Percentiles rank a stretch among this genome's conserved stretches.
These are phyloP conservation scores for Neltuma alba DNA, from an alignment of 306 rosid species.

Conservation along the genomic window DNA sequence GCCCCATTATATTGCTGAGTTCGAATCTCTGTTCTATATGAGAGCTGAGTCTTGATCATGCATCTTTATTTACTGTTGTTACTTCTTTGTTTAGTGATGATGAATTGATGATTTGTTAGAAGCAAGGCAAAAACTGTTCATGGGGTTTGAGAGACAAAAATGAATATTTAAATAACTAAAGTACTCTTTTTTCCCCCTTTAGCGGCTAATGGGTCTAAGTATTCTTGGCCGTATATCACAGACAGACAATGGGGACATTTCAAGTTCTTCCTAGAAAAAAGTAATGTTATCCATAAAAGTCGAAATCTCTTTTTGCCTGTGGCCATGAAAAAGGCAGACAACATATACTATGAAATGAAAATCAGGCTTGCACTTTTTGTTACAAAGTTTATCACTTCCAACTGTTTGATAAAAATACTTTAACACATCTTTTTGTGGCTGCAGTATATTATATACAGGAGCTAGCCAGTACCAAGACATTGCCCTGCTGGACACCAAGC, in stretches of 20 bases:
- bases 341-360: slow-evolving; percentile 21
- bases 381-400: slow-evolving; percentile 28
- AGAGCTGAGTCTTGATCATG: not conserved
- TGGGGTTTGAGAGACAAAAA: slow-evolving; percentile 38
- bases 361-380: slow-evolving; percentile 5
- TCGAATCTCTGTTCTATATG: not conserved
- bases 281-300: slow-evolving; percentile 43
- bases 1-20: not conserved
- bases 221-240: slow-evolving; percentile 25
- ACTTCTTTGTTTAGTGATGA: slow-evolving; percentile 14
- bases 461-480: slow-evolving; percentile 93
- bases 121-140: slow-evolving; percentile 23
- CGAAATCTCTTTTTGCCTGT: slow-evolving; percentile 38
- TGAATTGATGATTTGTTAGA: slow-evolving; percentile 38
- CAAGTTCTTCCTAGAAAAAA: slow-evolving; percentile 31
- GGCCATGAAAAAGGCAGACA: slow-evolving; percentile 71
- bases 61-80: slow-evolving; percentile 3
- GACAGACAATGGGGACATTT: slow-evolving; percentile 29
- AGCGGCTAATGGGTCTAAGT: slow-evolving; percentile 29
- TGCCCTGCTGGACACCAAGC: slow-evolving; percentile 94
- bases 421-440: not conserved
- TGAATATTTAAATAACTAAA: slow-evolving; percentile 15
- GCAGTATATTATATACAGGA: slow-evolving; percentile 92
- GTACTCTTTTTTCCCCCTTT: slow-evolving; percentile 19
- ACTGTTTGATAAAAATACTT: slow-evolving; percentile 5